Evolutionary conservation across 1,139 yeast species (phyloP).

Genomic region (Kodamaea plutei): DNA sequence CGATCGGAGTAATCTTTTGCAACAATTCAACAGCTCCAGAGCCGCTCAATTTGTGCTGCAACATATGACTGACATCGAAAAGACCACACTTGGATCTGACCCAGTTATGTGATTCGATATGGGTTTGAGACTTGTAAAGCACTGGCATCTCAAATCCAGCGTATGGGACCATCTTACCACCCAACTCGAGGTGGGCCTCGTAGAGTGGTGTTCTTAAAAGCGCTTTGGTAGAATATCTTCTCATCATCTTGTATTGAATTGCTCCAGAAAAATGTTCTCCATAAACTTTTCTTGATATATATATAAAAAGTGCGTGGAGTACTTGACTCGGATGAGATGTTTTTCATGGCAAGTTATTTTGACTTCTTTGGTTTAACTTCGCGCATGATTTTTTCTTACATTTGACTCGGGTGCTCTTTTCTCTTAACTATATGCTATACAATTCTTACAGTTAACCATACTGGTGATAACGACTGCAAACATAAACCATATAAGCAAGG

Average conservation of each 20-base stretch:
- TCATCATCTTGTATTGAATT: conserved; percentile 10
- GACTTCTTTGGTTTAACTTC: conserved; percentile 1
- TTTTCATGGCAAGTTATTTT: too few relatives aligned
- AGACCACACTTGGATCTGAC: conserved; percentile 83
- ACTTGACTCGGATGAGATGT: conserved; percentile 3
- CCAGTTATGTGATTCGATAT: conserved; percentile 93
- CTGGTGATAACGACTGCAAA: conserved; percentile 4
- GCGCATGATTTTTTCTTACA: not conserved
- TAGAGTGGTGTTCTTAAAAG: conserved; percentile 71
- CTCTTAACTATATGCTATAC: too few relatives aligned
- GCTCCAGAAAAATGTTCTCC: too few relatives aligned
- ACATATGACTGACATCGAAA: conserved; percentile 96
- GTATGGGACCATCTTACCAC: conserved; percentile 91
- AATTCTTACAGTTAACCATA: not conserved
- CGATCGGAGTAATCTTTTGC: conserved; percentile 83
- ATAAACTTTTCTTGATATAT: too few relatives aligned
- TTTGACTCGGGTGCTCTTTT: conserved; percentile 1
- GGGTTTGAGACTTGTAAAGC: conserved; percentile 73
- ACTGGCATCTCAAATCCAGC: conserved; percentile 97
- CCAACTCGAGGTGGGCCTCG: conserved; percentile 70
- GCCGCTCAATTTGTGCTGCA: conserved; percentile 79
- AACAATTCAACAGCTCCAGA: conserved; percentile 63
- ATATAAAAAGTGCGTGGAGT: too few relatives aligned
- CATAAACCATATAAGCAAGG: conserved; percentile 8
- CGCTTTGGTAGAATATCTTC: conserved; percentile 14